A percentile compares a stretch with the other conserved stretches of the same genome.
These are phyloP conservation scores for Moesziomyces antarcticus DNA, from an alignment of 1,284 basidiomycete species.

Conservation along the genomic window DNA sequence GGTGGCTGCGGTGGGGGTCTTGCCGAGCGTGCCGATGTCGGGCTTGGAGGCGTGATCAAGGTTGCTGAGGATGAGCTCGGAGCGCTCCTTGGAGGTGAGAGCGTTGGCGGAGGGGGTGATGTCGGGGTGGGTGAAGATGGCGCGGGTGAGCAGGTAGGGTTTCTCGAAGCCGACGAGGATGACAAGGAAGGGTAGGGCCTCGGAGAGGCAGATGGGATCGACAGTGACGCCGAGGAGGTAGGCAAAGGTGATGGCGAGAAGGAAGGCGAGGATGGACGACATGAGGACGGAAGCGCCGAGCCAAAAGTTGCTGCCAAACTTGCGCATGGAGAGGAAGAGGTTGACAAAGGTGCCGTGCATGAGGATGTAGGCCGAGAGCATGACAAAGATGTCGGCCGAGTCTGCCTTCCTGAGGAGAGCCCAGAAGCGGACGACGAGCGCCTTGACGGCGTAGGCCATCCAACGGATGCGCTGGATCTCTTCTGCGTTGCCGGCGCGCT, in stretches of 20 bases:
- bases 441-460: conserved; percentile 60
- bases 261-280: conserved; percentile 86
- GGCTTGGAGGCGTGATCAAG: conserved; percentile 41
- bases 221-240: conserved; percentile 85
- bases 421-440: conserved; percentile 64
- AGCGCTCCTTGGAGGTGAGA: conserved; percentile 21
- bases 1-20: conserved; percentile 25
- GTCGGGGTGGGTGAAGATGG: conserved; percentile 88
- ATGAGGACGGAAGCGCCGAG: conserved; percentile 81
- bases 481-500: conserved; percentile 38
- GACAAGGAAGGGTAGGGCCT: conserved; percentile 96
- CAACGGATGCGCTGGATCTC: conserved; percentile 58
- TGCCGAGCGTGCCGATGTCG: conserved; percentile 35
- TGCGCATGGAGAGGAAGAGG: conserved; percentile 67
- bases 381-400: conserved; percentile 93
- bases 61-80: conserved; percentile 47
- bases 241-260: conserved; percentile 86
- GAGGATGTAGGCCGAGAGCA: conserved; percentile 91
- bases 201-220: conserved; percentile 90
- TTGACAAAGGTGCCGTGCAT: conserved; percentile 97
- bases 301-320: conserved; percentile 66
- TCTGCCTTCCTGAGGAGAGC: conserved; percentile 78
- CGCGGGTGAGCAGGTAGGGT: conserved; percentile 87
- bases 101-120: conserved; percentile 69
- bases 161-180: conserved; percentile 99